These are phyloP conservation scores for Penicillium odoratum DNA, from an alignment of 495 filamentous ascomycete species.

Conservation along the genomic window DNA sequence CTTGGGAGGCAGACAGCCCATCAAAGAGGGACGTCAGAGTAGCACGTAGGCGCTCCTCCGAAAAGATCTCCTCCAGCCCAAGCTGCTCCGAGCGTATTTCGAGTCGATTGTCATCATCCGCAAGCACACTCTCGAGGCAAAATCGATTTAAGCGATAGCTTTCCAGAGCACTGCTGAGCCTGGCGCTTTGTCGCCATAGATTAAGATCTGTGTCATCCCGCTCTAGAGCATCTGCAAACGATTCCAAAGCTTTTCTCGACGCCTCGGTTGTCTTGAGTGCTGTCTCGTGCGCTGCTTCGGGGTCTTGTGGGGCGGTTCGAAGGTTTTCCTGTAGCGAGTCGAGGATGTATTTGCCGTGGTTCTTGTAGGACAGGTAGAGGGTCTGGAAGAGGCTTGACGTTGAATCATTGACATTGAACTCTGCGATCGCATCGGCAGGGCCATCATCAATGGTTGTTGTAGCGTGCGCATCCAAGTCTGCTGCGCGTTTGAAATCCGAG, in stretches of 20 bases:
- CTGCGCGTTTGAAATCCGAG: conserved; percentile 70
- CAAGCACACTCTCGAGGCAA: conserved; percentile 87
- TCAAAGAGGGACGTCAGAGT: conserved; percentile 71
- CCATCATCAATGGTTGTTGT: conserved; percentile 44
- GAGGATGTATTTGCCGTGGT: conserved; percentile 84
- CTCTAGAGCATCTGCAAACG: conserved; percentile 76
- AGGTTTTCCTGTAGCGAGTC: conserved; percentile 62
- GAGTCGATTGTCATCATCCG: conserved; percentile 73
- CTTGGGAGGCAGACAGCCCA: conserved; percentile 62
- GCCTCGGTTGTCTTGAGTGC: conserved; percentile 20
- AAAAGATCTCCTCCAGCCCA: conserved; percentile 82
- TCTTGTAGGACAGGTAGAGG: conserved; percentile 91
- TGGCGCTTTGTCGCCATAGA: conserved; percentile 85
- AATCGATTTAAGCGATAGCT: conserved; percentile 79
- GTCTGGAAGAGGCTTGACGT: conserved; percentile 82
- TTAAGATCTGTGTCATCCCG: conserved; percentile 91
- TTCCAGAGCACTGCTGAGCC: conserved; percentile 70
- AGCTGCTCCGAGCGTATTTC: conserved; percentile 71
- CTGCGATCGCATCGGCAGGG: conserved; percentile 43
- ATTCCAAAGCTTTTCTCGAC: conserved; percentile 47
- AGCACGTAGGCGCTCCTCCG: conserved; percentile 72
- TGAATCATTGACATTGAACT: conserved; percentile 55
- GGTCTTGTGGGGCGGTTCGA: conserved; percentile 23
- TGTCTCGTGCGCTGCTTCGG: conserved; percentile 28
- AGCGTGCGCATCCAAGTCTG: conserved; percentile 58